Conservation (phyloP, 306 rosid genomes). For the Cucurbita pepo region DNA sequence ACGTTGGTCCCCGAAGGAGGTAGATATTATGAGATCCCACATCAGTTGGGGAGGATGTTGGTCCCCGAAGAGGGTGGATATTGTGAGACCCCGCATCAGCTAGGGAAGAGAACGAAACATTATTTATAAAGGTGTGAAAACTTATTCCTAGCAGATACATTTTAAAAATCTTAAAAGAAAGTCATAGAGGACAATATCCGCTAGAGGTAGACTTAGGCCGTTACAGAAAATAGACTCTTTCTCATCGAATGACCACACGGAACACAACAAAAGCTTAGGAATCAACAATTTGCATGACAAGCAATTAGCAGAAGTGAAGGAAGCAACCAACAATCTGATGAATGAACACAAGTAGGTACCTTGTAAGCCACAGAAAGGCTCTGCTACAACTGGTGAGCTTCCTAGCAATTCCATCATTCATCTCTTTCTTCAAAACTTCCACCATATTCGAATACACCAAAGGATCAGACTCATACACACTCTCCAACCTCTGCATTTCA, state of each 20-base stretch:
- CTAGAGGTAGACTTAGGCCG: too few relatives aligned
- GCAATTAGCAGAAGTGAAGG: background rate
- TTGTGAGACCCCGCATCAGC: too few relatives aligned
- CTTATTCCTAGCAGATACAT: too few relatives aligned
- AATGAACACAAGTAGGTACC: conserved; percentile 17
- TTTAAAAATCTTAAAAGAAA: too few relatives aligned
- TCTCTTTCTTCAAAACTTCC: conserved; percentile 63
- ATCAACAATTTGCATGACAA: background rate
- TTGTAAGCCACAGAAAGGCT: conserved; percentile 77
- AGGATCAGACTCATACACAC: conserved; percentile 38
- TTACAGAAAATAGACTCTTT: too few relatives aligned
- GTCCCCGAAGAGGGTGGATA: too few relatives aligned
- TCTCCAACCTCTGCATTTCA: conserved; percentile 54
- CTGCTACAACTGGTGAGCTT: conserved; percentile 38
- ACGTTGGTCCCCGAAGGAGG: too few relatives aligned
- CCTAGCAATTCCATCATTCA: conserved; percentile 33
- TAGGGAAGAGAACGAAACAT: too few relatives aligned
- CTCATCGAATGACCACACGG: background rate
- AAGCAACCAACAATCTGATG: background rate
- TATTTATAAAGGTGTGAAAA: too few relatives aligned
- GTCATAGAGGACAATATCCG: too few relatives aligned
- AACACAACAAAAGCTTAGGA: background rate
- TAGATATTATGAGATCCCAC: too few relatives aligned
- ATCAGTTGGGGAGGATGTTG: too few relatives aligned
- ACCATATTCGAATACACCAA: conserved; percentile 45